These are phyloP conservation scores for Suillus bovinus DNA, from an alignment of 768 basidiomycete genomes.

Conservation along the genomic window DNA sequence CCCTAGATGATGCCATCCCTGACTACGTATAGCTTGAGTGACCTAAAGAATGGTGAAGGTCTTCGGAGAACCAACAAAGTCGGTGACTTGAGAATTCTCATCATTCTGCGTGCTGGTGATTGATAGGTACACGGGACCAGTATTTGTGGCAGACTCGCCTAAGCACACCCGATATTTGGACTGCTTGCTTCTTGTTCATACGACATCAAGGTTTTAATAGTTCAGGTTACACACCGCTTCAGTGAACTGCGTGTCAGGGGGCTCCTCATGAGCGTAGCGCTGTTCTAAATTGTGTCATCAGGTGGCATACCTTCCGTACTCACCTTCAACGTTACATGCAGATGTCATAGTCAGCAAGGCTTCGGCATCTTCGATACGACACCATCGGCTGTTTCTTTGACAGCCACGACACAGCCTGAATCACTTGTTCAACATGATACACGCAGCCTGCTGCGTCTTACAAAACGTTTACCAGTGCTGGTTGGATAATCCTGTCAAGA, in stretches of 20 bases:
- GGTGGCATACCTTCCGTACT: slow-evolving; percentile 96
- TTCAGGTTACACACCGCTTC: slow-evolving; percentile 90
- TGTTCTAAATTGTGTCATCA: slow-evolving; percentile 89
- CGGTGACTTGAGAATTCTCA: slow-evolving; percentile 17
- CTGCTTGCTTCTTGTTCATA: neutral
- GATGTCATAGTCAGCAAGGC: slow-evolving; percentile 96
- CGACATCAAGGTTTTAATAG: slow-evolving; percentile 48
- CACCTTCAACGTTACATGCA: slow-evolving; percentile 88
- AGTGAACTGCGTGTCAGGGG: slow-evolving; percentile 95
- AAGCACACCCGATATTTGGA: slow-evolving; percentile 92
- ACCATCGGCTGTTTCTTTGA: slow-evolving; percentile 98
- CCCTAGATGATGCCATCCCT: slow-evolving; percentile 91
- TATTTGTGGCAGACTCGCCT: slow-evolving; percentile 86
- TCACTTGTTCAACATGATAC: slow-evolving; percentile 63
- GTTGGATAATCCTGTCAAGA: slow-evolving; percentile 94
- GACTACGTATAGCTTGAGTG: slow-evolving; percentile 84
- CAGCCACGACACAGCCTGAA: slow-evolving; percentile 84
- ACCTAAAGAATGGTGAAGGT: slow-evolving; percentile 94
- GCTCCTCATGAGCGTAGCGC: slow-evolving; percentile 99
- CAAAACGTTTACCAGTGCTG: slow-evolving; percentile 91
- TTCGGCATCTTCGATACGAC: slow-evolving; percentile 91
- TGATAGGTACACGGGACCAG: slow-evolving; percentile 87
- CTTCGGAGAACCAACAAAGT: slow-evolving; percentile 85
- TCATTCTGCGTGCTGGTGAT: neutral
- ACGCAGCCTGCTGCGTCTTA: slow-evolving; percentile 50